These are phyloP conservation scores for Penicillium coffeae DNA, from an alignment of 495 filamentous ascomycete genomes.

Conservation along the genomic window DNA sequence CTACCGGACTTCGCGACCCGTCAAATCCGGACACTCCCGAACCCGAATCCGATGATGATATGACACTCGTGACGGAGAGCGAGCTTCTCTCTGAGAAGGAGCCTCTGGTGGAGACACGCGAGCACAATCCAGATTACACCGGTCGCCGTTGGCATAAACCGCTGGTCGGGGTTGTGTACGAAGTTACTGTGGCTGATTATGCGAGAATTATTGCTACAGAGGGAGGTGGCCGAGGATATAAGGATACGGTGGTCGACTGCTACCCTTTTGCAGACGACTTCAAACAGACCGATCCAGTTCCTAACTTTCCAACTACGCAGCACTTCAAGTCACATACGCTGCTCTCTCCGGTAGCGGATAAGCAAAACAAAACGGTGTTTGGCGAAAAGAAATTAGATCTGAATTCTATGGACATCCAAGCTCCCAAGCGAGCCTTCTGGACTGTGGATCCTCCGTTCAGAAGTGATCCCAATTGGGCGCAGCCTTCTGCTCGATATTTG, in stretches of 20 bases:
- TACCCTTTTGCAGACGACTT: constrained; percentile 55
- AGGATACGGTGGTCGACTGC: constrained; percentile 77
- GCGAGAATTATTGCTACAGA: constrained; percentile 85
- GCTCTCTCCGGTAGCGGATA: constrained; percentile 43
- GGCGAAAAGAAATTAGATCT: not conserved
- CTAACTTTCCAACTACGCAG: constrained; percentile 31
- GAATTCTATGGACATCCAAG: not conserved
- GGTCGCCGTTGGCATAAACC: constrained; percentile 67
- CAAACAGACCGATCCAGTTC: constrained; percentile 34
- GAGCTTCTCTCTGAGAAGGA: constrained; percentile 25
- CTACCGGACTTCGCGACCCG: constrained; percentile 57
- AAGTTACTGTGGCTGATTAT: constrained; percentile 78
- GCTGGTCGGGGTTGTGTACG: constrained; percentile 90
- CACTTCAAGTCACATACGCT: constrained; percentile 59
- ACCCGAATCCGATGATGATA: constrained; percentile 9
- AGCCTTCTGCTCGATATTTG: constrained; percentile 81
- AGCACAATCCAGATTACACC: constrained; percentile 27
- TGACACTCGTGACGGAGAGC: constrained; percentile 3
- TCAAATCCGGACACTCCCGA: constrained; percentile 13
- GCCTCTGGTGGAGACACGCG: constrained; percentile 20
- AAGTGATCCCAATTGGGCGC: constrained; percentile 64
- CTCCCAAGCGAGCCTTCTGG: constrained; percentile 6
- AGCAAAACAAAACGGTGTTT: constrained; percentile 1
- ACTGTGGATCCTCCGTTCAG: constrained; percentile 34
- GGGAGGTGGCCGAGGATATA: constrained; percentile 76